Evolutionary conservation across 2,329 filamentous ascomycete species (phyloP).

Genomic region (Cladorrhinum sp.): DNA sequence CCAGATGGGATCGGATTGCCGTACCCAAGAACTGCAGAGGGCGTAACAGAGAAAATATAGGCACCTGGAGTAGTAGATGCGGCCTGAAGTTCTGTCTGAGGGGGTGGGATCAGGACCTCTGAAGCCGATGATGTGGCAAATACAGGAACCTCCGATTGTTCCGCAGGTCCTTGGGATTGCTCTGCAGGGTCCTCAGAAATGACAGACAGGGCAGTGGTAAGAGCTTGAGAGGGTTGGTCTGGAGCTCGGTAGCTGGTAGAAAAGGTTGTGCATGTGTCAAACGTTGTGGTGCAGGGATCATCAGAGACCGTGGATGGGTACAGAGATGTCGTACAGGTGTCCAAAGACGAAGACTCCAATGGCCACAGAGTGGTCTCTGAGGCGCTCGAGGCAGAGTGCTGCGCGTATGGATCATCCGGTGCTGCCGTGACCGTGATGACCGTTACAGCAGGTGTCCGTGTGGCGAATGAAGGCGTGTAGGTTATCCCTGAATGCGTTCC

Average conservation of each 20-base stretch:
- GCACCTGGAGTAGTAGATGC: conserved; percentile 7
- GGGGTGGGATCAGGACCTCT: conserved; percentile 8
- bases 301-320: background rate
- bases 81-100: conserved; percentile 15
- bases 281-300: background rate
- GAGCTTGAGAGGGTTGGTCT: background rate
- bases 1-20: background rate
- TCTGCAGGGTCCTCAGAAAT: background rate
- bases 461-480: background rate
- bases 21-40: conserved; percentile 3
- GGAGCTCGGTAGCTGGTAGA: conserved; percentile 15
- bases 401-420: background rate
- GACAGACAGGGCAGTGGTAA: conserved; percentile 8
- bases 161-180: background rate
- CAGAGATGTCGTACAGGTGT: background rate
- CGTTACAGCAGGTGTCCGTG: background rate
- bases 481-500: conserved; percentile 13
- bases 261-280: conserved; percentile 19
- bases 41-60: conserved; percentile 11
- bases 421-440: background rate
- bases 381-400: background rate
- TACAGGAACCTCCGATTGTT: background rate
- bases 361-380: conserved; percentile 21
- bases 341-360: conserved; percentile 1
- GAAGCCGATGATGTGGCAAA: background rate